Evolutionary conservation across 345 rosid species (phyloP).

Genomic region (Salix purpurea): DNA sequence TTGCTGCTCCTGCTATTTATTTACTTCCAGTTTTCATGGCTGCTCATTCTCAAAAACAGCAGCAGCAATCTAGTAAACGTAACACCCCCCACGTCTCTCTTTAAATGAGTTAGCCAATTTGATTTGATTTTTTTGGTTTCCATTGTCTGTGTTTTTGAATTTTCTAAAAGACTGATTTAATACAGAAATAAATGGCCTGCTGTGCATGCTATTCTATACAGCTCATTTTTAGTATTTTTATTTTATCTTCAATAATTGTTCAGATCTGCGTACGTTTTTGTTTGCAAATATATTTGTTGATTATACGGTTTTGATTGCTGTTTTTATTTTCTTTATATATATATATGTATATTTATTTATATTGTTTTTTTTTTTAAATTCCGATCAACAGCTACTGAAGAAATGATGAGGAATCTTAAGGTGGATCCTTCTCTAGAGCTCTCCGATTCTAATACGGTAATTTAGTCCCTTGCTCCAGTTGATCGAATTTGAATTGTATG

Average conservation of each 20-base stretch:
- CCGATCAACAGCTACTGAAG: slow-evolving; percentile 5
- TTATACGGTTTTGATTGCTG: background rate
- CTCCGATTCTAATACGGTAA: background rate
- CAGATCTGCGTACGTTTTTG: background rate
- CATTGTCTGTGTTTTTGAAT: background rate
- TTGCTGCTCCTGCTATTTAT: background rate
- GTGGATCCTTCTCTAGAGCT: slow-evolving; percentile 4
- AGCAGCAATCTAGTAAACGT: background rate
- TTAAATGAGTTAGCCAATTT: background rate
- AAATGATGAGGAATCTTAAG: slow-evolving; percentile 4
- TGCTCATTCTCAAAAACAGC: background rate
- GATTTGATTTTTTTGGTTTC: background rate
- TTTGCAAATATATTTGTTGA: background rate
- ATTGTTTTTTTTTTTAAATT: too few species aligned
- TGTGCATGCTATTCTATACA: background rate
- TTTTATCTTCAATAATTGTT: background rate
- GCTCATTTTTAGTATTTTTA: background rate
- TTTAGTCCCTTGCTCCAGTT: background rate
- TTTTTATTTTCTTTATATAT: background rate
- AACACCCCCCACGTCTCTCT: background rate
- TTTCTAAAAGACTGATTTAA: background rate
- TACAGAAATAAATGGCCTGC: background rate
- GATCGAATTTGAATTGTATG: background rate
- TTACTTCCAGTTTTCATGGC: background rate
- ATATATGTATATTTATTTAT: background rate